Conservation (phyloP, 345 rosid species). For the Arabidopsis suecica region DNA sequence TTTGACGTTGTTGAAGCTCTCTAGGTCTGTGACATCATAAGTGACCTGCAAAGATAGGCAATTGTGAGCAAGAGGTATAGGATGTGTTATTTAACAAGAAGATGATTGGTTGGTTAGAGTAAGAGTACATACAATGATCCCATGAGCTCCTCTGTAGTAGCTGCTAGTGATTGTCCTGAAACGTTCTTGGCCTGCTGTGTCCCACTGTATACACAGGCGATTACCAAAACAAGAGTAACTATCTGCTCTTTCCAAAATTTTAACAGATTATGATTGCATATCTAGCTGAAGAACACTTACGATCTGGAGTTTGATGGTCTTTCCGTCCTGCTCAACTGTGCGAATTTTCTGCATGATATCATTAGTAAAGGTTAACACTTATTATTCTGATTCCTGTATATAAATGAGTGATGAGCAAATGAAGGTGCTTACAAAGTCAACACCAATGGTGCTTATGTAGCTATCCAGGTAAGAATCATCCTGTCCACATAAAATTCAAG, state of each 20-base stretch:
- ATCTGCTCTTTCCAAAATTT: neutral
- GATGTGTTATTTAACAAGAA: neutral
- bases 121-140: slow-evolving; percentile 66
- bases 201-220: slow-evolving; percentile 61
- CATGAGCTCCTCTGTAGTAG: slow-evolving; percentile 96
- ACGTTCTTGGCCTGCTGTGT: slow-evolving; percentile 94
- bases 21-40: slow-evolving; percentile 85
- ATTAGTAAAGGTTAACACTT: slow-evolving; percentile 8
- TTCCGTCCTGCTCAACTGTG: slow-evolving; percentile 68
- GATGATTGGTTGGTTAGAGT: neutral
- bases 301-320: slow-evolving; percentile 65
- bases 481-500: slow-evolving; percentile 39
- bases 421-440: slow-evolving; percentile 58
- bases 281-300: slow-evolving; percentile 41
- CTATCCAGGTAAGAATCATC: slow-evolving; percentile 67
- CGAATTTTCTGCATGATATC: slow-evolving; percentile 59
- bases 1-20: slow-evolving; percentile 83
- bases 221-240: slow-evolving; percentile 2
- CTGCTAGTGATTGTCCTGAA: slow-evolving; percentile 93
- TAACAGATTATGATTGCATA: neutral
- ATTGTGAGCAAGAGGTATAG: neutral
- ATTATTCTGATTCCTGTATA: neutral
- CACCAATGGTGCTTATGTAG: slow-evolving; percentile 70
- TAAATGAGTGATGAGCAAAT: neutral
- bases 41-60: slow-evolving; percentile 54